Evolutionary conservation across 108 stramenopile species (phyloP).

Genomic region (Phaeodactylum tricornutum): DNA sequence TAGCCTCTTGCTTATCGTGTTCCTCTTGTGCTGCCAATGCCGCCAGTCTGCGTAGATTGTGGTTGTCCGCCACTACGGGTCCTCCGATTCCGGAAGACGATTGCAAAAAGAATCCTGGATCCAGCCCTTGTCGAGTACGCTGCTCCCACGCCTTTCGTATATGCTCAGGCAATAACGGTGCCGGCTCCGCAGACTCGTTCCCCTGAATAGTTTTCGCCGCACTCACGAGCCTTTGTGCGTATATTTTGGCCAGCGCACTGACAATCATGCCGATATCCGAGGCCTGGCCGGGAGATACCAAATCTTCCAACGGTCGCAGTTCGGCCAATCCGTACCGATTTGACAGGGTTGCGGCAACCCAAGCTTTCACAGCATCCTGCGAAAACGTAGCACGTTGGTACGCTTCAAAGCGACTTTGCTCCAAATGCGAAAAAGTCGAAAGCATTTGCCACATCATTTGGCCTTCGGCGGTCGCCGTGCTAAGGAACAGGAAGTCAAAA

Average conservation of each 20-base stretch:
- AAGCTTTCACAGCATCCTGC: conserved; percentile 24
- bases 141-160: conserved; percentile 38
- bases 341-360: conserved; percentile 30
- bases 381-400: conserved; percentile 28
- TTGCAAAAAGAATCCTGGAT: conserved; percentile 72
- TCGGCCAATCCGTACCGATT: conserved; percentile 1
- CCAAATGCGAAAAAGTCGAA: conserved; percentile 28
- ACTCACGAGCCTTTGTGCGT: conserved; percentile 68
- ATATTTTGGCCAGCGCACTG: conserved; percentile 60
- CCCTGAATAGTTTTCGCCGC: conserved; percentile 21
- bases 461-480: conserved; percentile 43
- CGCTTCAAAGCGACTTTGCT: conserved; percentile 45
- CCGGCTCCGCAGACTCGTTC: neutral
- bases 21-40: conserved; percentile 48
- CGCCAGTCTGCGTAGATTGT: conserved; percentile 17
- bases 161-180: conserved; percentile 35
- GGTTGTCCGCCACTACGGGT: no score
- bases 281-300: conserved; percentile 57
- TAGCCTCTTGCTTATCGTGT: conserved; percentile 27
- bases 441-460: conserved; percentile 34
- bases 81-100: no score
- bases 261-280: conserved; percentile 62
- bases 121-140: conserved; percentile 47
- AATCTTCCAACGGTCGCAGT: conserved; percentile 23
- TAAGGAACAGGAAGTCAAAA: conserved; percentile 7